A percentile compares a stretch with the other conserved stretches of the same genome.
phyloP scores from a whole-genome alignment of 78 protist species.

The Polysphondylium violaceum region DNA sequence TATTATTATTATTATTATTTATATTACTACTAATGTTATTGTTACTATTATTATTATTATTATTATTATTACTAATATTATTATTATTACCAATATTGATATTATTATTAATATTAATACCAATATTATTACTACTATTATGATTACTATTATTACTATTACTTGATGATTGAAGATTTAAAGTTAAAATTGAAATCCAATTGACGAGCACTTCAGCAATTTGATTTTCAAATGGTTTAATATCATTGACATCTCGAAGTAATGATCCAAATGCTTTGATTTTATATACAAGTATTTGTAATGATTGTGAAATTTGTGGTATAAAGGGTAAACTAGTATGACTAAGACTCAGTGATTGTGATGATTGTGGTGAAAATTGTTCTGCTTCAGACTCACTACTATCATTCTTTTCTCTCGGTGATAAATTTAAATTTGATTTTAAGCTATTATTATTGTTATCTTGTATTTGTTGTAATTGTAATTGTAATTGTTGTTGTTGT shows the following conservation, averaged over 20 bases:
- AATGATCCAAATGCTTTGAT: conserved; percentile 50
- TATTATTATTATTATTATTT: not conserved
- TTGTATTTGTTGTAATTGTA: not conserved
- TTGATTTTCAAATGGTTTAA: conserved; percentile 51
- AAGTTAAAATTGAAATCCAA: conserved; percentile 21
- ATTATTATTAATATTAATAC: conserved; percentile 4
- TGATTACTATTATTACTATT: not conserved
- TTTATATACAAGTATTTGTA: not conserved
- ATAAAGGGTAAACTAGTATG: not conserved
- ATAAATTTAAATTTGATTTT: conserved; percentile 10
- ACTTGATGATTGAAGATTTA: not conserved
- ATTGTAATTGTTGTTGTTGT: conserved; percentile 16
- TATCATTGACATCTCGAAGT: conserved; percentile 35
- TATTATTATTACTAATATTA: not conserved
- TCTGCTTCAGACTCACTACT: no score
- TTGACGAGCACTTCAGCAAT: conserved; percentile 17
- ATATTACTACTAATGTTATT: not conserved
- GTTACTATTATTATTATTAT: not conserved
- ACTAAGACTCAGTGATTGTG: not conserved
- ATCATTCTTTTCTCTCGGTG: no score
- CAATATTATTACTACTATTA: not conserved
- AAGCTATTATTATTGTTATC: no score
- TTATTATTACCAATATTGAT: conserved; percentile 10
- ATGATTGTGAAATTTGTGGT: not conserved
- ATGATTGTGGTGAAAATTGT: no score